These are phyloP conservation scores for Starmerella tilneyi DNA, from an alignment of 805 yeast genomes.

Conservation along the genomic window DNA sequence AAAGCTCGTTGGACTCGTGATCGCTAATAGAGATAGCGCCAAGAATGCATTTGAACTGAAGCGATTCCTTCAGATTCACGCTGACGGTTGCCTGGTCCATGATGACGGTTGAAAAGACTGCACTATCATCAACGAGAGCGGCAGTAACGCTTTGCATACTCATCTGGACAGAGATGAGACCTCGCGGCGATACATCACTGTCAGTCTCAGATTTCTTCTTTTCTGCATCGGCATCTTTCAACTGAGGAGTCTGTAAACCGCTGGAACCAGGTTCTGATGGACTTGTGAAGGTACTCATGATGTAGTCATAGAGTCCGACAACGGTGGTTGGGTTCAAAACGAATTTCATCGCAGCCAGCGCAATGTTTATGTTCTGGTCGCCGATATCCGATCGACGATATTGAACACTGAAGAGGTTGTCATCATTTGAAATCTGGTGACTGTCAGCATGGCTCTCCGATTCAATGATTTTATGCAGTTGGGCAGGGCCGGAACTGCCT, in stretches of 20 bases:
- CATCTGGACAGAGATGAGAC: constrained; percentile 48
- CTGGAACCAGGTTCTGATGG: background rate
- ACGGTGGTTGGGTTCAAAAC: constrained; percentile 69
- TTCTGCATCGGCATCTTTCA: background rate
- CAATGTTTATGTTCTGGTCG: constrained; percentile 64
- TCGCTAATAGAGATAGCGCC: constrained; percentile 63
- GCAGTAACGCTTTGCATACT: constrained; percentile 62
- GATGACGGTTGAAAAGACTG: constrained; percentile 66
- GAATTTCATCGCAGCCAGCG: constrained; percentile 67
- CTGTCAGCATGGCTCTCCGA: constrained; percentile 38
- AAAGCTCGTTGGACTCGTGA: constrained; percentile 39
- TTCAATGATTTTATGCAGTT: constrained; percentile 58
- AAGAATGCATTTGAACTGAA: constrained; percentile 57
- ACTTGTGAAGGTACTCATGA: constrained; percentile 73
- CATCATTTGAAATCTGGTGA: background rate
- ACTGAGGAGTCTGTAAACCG: background rate
- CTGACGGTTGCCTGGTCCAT: constrained; percentile 62
- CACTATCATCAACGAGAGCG: constrained; percentile 72
- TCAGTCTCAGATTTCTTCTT: background rate
- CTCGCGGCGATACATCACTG: background rate
- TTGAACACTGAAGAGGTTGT: constrained; percentile 45
- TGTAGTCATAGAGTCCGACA: constrained; percentile 67
- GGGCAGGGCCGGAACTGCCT: constrained; percentile 49
- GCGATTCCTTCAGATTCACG: constrained; percentile 58
- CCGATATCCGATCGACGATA: constrained; percentile 51